Evolutionary conservation across 306 rosid genomes (phyloP).

Genomic region (Coriaria nepalensis): DNA sequence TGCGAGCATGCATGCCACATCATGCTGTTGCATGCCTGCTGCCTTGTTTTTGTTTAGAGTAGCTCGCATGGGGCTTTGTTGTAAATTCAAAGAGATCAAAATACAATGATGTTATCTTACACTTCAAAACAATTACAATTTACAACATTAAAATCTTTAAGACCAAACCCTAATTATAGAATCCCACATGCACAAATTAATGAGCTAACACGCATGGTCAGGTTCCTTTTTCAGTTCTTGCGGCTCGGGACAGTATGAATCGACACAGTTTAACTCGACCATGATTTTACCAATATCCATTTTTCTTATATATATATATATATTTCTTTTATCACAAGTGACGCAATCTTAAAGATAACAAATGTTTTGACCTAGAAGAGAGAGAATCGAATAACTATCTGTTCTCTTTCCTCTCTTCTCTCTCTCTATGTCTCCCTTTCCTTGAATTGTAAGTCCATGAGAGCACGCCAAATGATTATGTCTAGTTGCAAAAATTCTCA

Average conservation of each 20-base stretch:
- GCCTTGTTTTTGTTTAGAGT: background rate
- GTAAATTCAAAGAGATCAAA: too few species aligned
- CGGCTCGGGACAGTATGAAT: constrained; percentile 6
- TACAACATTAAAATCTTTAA: too few species aligned
- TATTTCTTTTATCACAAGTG: too few species aligned
- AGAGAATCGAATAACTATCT: too few species aligned
- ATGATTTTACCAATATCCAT: too few species aligned
- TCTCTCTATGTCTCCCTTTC: constrained; percentile 11
- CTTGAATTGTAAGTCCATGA: constrained; percentile 24
- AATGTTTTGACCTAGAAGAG: too few species aligned
- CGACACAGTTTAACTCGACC: constrained; percentile 9
- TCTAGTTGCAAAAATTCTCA: constrained; percentile 15
- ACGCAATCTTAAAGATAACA: too few species aligned
- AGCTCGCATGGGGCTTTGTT: constrained; percentile 10
- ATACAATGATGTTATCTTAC: constrained; percentile 18
- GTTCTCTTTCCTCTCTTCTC: constrained; percentile 14
- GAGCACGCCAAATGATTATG: constrained; percentile 73
- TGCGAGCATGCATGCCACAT: too few species aligned
- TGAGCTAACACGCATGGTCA: constrained; percentile 20
- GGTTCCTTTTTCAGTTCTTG: background rate
- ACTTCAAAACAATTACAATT: constrained; percentile 13
- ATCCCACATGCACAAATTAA: too few species aligned
- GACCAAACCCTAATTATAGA: constrained; percentile 14
- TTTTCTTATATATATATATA: too few species aligned
- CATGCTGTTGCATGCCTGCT: too few species aligned